A percentile compares a stretch with the other conserved stretches of the same genome.
Evolutionary conservation across 2,329 filamentous ascomycete species (phyloP).

Genomic region (Claviceps humidiphila): DNA sequence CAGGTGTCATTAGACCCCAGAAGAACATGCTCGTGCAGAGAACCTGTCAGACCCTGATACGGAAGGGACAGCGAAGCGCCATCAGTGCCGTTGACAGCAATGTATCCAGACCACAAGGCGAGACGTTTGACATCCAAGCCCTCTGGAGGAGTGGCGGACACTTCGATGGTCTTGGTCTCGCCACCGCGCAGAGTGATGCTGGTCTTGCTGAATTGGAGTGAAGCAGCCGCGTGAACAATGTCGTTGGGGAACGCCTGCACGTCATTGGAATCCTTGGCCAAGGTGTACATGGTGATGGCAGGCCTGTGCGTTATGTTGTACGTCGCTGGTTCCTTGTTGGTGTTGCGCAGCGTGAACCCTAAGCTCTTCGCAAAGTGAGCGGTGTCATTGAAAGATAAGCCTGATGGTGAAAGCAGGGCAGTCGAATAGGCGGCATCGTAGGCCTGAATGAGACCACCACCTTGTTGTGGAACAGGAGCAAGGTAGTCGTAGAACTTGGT

Average conservation of each 20-base stretch:
- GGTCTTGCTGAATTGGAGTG: constrained; percentile 8
- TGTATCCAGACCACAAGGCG: constrained; percentile 7
- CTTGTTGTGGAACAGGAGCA: constrained; percentile 47
- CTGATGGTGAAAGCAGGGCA: constrained; percentile 39
- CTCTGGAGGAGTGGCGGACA: constrained; percentile 3
- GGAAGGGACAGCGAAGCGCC: too few relatives aligned
- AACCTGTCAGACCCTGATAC: too few relatives aligned
- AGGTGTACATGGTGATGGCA: constrained; percentile 40
- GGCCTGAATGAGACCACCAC: constrained; percentile 46
- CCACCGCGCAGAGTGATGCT: constrained; percentile 3
- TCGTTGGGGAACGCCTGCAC: constrained; percentile 33
- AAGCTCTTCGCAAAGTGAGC: constrained; percentile 36
- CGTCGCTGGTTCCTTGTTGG: constrained; percentile 30
- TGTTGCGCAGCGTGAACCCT: constrained; percentile 44
- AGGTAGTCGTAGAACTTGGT: constrained; percentile 22
- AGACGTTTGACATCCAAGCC: constrained; percentile 5
- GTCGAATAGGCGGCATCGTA: constrained; percentile 43
- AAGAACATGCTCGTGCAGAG: too few relatives aligned
- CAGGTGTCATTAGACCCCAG: too few relatives aligned
- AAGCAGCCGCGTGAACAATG: constrained; percentile 26
- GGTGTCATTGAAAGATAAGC: constrained; percentile 51
- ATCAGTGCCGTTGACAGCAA: too few relatives aligned
- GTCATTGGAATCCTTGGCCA: constrained; percentile 18
- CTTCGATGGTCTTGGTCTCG: constrained; percentile 3
- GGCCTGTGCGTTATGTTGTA: constrained; percentile 39